A percentile compares a stretch with the other conserved stretches of the same genome.
Evolutionary conservation across 1,284 basidiomycete species (phyloP).

Genomic region (Ceratobasidium sp.): DNA sequence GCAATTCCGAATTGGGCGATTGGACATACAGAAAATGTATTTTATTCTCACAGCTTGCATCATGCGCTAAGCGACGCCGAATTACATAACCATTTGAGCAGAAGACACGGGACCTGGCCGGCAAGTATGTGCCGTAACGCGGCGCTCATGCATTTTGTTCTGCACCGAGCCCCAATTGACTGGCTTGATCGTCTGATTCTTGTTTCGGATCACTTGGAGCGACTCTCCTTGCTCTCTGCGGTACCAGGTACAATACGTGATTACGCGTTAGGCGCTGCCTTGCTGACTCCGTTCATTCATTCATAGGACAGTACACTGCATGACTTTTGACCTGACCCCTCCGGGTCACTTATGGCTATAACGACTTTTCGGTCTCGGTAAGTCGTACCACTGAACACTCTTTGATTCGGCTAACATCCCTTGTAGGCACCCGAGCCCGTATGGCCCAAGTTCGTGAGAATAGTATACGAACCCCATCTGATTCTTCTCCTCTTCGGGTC

Average conservation of each 20-base stretch:
- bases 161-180: too few relatives aligned
- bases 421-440: constrained; percentile 77
- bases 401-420: background rate
- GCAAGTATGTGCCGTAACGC: background rate
- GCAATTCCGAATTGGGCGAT: too few relatives aligned
- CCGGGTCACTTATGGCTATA: constrained; percentile 82
- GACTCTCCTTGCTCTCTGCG: too few relatives aligned
- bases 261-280: background rate
- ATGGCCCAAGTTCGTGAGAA: constrained; percentile 89
- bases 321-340: constrained; percentile 77
- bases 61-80: too few relatives aligned
- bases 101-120: too few relatives aligned
- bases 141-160: too few relatives aligned
- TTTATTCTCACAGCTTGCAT: too few relatives aligned
- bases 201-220: too few relatives aligned
- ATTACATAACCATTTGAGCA: too few relatives aligned
- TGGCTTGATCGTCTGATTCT: too few relatives aligned
- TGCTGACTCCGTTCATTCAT: background rate
- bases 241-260: constrained; percentile 64
- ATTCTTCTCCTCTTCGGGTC: constrained; percentile 91
- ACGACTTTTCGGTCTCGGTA: constrained; percentile 88
- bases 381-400: background rate
- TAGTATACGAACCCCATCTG: constrained; percentile 93
- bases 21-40: too few relatives aligned
- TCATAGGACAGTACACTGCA: constrained; percentile 71